phyloP scores from a whole-genome alignment of 2,329 filamentous ascomycete genomes.

The Aspergillus ochraceoroseus region DNA sequence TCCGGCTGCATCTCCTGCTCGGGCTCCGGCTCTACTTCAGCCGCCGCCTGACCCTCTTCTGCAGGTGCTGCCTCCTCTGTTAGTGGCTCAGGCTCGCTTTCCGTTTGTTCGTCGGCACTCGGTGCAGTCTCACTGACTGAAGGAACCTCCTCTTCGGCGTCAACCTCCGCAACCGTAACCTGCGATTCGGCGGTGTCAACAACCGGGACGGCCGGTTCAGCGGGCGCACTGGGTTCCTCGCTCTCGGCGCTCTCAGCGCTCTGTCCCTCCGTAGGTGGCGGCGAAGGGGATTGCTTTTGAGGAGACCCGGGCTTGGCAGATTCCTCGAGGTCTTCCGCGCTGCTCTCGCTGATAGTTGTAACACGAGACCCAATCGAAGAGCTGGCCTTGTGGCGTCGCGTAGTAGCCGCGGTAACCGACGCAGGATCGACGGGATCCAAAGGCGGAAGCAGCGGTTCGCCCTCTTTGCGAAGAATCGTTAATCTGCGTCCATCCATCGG shows the following conservation, averaged over 20 bases:
- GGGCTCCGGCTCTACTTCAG: slow-evolving; percentile 8
- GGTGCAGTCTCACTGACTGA: slow-evolving; percentile 5
- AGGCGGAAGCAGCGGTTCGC: slow-evolving; percentile 20
- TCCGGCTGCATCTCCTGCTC: slow-evolving; percentile 6
- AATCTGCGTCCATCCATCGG: slow-evolving; percentile 30
- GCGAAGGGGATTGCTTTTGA: background rate
- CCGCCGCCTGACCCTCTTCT: slow-evolving; percentile 6
- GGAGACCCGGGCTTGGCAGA: background rate
- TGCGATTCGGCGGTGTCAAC: slow-evolving; percentile 16
- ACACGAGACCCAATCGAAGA: slow-evolving; percentile 74
- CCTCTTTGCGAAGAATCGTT: slow-evolving; percentile 37
- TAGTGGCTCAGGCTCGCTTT: slow-evolving; percentile 2
- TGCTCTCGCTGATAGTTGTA: slow-evolving; percentile 76
- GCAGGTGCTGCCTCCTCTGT: background rate
- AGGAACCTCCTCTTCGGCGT: slow-evolving; percentile 15
- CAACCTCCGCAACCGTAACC: slow-evolving; percentile 21
- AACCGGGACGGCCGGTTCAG: slow-evolving; percentile 1
- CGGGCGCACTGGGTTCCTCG: too few species aligned
- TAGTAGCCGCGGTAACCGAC: slow-evolving; percentile 61
- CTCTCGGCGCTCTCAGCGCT: background rate
- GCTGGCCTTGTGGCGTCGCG: slow-evolving; percentile 76
- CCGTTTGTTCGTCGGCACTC: background rate
- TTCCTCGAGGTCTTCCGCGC: slow-evolving; percentile 60
- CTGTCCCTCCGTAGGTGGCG: slow-evolving; percentile 3
- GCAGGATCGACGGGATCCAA: slow-evolving; percentile 38